Evolutionary conservation across 202 grass and related monocot genomes (phyloP).

Genomic region (Saccharum hybrid): DNA sequence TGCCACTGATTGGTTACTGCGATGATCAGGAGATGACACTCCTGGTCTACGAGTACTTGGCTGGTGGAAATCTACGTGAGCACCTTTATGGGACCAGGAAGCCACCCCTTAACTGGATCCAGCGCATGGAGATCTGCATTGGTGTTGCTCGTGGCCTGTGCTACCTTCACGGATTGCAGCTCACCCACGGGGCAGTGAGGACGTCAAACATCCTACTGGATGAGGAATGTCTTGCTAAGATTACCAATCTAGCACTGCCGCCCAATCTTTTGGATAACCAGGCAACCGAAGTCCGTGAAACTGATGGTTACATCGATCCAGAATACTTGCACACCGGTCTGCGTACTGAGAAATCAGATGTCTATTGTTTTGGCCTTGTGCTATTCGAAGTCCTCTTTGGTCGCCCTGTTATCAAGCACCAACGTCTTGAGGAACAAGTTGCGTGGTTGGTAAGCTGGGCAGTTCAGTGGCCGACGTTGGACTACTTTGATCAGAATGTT

Average conservation of each 20-base stretch:
- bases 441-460: conserved; percentile 28
- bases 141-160: conserved; percentile 53
- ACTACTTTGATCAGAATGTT: conserved; percentile 24
- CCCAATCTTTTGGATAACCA: too few species aligned
- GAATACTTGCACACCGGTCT: conserved; percentile 38
- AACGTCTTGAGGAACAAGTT: conserved; percentile 18
- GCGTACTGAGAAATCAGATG: conserved; percentile 53
- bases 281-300: too few species aligned
- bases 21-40: too few species aligned
- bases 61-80: too few species aligned
- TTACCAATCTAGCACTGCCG: not conserved
- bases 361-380: conserved; percentile 60
- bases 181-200: conserved; percentile 50
- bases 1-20: too few species aligned
- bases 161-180: conserved; percentile 47
- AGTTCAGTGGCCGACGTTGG: too few species aligned
- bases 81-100: conserved; percentile 41
- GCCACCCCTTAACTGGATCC: conserved; percentile 44
- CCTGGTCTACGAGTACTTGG: too few species aligned
- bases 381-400: conserved; percentile 53
- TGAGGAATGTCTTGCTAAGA: conserved; percentile 48
- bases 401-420: conserved; percentile 2
- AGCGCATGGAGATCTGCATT: conserved; percentile 50
- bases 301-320: not conserved
- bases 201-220: conserved; percentile 53